Conservation (phyloP, 495 filamentous ascomycete genomes). For the Clavariopsis aquatica region DNA sequence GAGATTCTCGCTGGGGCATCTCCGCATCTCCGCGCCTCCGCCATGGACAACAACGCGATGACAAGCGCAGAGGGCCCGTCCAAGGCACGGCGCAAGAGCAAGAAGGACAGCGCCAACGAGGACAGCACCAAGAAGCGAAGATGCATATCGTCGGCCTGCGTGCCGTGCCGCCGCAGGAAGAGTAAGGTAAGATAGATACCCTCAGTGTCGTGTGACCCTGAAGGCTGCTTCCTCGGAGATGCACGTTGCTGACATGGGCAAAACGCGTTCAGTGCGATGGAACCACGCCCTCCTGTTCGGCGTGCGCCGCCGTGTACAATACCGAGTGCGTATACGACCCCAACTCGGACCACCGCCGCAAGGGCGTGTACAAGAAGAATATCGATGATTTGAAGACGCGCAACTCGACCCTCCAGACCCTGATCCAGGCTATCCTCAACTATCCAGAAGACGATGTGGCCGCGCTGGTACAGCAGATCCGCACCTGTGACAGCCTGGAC, state of each 20-base stretch:
- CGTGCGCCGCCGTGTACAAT: constrained; percentile 92
- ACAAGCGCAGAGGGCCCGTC: background rate
- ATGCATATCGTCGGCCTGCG: constrained; percentile 91
- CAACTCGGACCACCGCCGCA: constrained; percentile 90
- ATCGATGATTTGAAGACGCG: constrained; percentile 84
- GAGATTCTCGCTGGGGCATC: background rate
- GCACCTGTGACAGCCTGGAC: constrained; percentile 89
- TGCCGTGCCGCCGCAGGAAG: constrained; percentile 86
- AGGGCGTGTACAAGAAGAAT: constrained; percentile 95
- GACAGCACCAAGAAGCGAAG: constrained; percentile 64
- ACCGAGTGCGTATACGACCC: constrained; percentile 94
- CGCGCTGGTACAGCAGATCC: constrained; percentile 79
- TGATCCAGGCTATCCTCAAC: constrained; percentile 92
- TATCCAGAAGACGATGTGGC: constrained; percentile 80
- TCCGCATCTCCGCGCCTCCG: constrained; percentile 1
- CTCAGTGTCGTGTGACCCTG: background rate
- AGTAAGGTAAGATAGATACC: constrained; percentile 62
- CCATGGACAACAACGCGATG: background rate
- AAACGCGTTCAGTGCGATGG: constrained; percentile 73
- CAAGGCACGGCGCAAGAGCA: constrained; percentile 35
- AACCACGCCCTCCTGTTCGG: constrained; percentile 86
- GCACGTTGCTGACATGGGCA: constrained; percentile 2
- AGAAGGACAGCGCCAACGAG: constrained; percentile 31
- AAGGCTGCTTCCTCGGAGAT: constrained; percentile 20
- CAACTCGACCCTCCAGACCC: constrained; percentile 84